These are phyloP conservation scores for Aegilops umbellulata DNA, from an alignment of 176 grass and related monocot genomes.

Conservation along the genomic window DNA sequence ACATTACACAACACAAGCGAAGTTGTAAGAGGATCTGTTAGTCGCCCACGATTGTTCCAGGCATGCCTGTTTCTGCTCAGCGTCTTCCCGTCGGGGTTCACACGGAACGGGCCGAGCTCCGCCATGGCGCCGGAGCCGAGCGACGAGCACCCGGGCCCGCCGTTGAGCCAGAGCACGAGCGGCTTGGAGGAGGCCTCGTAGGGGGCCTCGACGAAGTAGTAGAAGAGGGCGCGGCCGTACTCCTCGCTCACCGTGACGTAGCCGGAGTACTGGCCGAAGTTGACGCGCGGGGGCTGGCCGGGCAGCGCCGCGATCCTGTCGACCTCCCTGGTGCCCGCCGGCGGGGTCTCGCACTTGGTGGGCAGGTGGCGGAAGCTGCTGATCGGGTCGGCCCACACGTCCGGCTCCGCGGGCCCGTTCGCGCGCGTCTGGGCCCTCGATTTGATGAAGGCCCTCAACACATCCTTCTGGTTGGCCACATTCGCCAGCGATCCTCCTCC, in stretches of 20 bases:
- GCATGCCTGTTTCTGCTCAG: slow-evolving; percentile 40
- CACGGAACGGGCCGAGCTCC: slow-evolving; percentile 61
- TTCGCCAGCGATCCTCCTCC: background rate
- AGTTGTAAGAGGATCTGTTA: background rate
- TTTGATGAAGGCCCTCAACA: slow-evolving; percentile 25
- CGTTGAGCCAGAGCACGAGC: slow-evolving; percentile 62
- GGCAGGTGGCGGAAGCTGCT: slow-evolving; percentile 3
- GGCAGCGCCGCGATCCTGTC: slow-evolving; percentile 52
- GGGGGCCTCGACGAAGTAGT: slow-evolving; percentile 63
- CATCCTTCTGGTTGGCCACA: background rate
- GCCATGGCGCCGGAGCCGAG: slow-evolving; percentile 38
- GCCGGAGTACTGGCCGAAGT: slow-evolving; percentile 53
- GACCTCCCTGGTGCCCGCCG: slow-evolving; percentile 35
- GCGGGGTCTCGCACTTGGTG: background rate
- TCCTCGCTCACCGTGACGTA: slow-evolving; percentile 47
- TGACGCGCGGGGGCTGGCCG: too few relatives aligned
- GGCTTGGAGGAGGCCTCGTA: slow-evolving; percentile 37
- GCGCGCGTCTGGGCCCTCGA: background rate
- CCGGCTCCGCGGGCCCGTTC: background rate
- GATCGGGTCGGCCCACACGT: background rate
- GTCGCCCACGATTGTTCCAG: slow-evolving; percentile 46
- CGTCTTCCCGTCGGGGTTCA: slow-evolving; percentile 51
- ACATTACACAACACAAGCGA: too few relatives aligned
- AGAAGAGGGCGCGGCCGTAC: slow-evolving; percentile 58
- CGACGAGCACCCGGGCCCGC: slow-evolving; percentile 54